Evolutionary conservation across 2,329 filamentous ascomycete species (phyloP), one percentile per base, ranked within the genome.

Genomic region (Alternaria sp.): DNA sequence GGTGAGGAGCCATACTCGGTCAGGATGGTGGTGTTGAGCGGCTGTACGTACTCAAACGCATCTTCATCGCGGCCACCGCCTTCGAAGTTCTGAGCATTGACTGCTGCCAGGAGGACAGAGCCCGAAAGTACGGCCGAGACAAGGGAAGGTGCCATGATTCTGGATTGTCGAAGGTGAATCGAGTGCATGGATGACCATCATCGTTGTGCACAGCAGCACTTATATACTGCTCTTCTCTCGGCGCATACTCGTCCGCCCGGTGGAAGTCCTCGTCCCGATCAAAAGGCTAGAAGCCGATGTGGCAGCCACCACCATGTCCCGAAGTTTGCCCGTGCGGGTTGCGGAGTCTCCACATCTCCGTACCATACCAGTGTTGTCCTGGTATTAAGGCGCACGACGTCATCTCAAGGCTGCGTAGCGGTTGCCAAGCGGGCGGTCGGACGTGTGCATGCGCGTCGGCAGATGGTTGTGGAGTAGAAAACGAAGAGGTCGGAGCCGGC

Each of bases 11-110:
- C 73, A 63, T 72, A 73, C 45, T 74, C 74, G 17, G 64, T 70
- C 36, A 77, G 54, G 44, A 77, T 76, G 19, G 69, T 73, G 1
- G 74, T 76, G 55, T 77, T 71, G 50, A 75, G 26, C 40, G 75
- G 75, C 60, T 77, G 75, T 28, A 77, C 57, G 25, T 71, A 76
- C 21, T 57, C 49, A 47, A 77, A 77, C 4, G 74, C 73, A 57
- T 67, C 69, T 19, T 72, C 73, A 57, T 17, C 12, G 13, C 69
- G 64, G 5, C 30, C 59, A 61, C 62, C 54, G 47, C 62, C 66
- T 55, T 43, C 58, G 44, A 69, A 75, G 64, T 69, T 65, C 62
- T 76, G 74, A 50, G 74, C 74, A 66, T 69, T 68, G 51, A 65
- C 71, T 59, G 62, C 59, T 40, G 59, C 64, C 50, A 76, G 60